phyloP scores from a whole-genome alignment of 768 basidiomycete species.

The Tricholomella constricta region DNA sequence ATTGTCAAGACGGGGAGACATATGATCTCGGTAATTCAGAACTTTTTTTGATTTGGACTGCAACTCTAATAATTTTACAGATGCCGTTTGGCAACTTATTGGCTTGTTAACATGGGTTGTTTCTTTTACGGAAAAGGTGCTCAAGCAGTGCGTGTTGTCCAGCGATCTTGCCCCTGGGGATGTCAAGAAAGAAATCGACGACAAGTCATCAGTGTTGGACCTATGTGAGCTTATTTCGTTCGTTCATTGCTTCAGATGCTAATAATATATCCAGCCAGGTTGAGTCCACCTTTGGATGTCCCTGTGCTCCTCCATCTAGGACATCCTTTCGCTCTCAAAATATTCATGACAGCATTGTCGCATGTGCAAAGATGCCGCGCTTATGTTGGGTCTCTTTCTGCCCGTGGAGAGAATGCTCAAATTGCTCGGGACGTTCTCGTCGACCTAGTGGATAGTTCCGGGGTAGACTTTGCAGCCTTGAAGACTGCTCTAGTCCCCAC shows the following conservation, averaged over 20 bases:
- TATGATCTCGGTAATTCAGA: slow-evolving; percentile 60
- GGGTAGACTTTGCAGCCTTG: slow-evolving; percentile 58
- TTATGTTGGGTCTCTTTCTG: slow-evolving; percentile 51
- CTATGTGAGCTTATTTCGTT: slow-evolving; percentile 2
- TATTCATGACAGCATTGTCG: slow-evolving; percentile 47
- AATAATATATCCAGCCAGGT: slow-evolving; percentile 1
- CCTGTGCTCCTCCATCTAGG: slow-evolving; percentile 58
- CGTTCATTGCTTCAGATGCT: neutral
- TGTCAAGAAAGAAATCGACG: neutral
- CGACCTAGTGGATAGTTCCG: slow-evolving; percentile 66
- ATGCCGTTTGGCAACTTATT: slow-evolving; percentile 73
- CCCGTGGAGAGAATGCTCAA: slow-evolving; percentile 62
- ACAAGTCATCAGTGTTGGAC: neutral
- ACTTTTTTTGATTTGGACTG: neutral
- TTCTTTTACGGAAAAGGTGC: slow-evolving; percentile 57
- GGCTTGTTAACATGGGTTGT: slow-evolving; percentile 64
- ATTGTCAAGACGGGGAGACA: slow-evolving; percentile 58
- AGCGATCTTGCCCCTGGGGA: slow-evolving; percentile 18
- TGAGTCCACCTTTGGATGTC: slow-evolving; percentile 24
- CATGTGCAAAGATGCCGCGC: slow-evolving; percentile 63
- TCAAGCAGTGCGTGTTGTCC: slow-evolving; percentile 55
- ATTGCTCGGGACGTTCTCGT: slow-evolving; percentile 64
- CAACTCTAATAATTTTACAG: slow-evolving; percentile 35
- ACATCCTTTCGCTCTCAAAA: slow-evolving; percentile 62
- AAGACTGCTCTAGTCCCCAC: slow-evolving; percentile 46